A percentile compares a stretch with the other conserved stretches of the same genome.
Evolutionary conservation across 352 stramenopile species (phyloP).

Genomic region (Phytophthora hibernalis): DNA sequence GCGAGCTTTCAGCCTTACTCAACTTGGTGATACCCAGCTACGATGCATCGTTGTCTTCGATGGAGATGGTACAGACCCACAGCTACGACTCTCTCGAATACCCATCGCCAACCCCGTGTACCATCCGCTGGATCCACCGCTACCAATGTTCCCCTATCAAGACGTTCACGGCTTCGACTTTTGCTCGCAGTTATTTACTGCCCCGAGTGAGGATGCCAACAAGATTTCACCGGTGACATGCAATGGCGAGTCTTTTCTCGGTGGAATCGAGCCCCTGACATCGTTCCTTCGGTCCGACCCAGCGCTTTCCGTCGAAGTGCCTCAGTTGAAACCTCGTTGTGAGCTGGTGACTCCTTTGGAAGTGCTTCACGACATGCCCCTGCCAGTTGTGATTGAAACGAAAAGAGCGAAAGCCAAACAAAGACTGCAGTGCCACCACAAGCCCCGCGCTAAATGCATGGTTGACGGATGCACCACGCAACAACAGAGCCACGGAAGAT

Average conservation of each 20-base stretch:
- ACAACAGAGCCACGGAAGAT: constrained; percentile 74
- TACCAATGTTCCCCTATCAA: background rate
- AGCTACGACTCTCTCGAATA: constrained; percentile 7
- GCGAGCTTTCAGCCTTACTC: constrained; percentile 25
- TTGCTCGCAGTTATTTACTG: background rate
- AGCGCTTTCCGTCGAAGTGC: background rate
- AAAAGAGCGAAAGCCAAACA: constrained; percentile 4
- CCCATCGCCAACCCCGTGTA: background rate
- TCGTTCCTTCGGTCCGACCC: background rate
- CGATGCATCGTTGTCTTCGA: constrained; percentile 1
- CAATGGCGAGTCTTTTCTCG: background rate
- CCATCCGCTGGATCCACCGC: background rate
- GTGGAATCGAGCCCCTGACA: background rate
- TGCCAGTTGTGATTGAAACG: background rate
- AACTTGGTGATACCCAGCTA: constrained; percentile 34
- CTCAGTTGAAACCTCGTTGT: background rate
- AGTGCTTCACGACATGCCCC: background rate
- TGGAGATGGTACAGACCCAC: constrained; percentile 7
- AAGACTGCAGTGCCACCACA: background rate
- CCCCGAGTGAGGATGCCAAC: background rate
- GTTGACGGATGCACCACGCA: constrained; percentile 74
- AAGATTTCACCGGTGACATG: background rate
- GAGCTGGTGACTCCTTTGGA: constrained; percentile 5
- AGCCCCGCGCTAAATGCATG: constrained; percentile 36
- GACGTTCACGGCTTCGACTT: constrained; percentile 1